Evolutionary conservation across 176 grass and related monocot species (phyloP), one percentile per base, ranked within the genome.

Genomic region (Pontederia paniculata): DNA sequence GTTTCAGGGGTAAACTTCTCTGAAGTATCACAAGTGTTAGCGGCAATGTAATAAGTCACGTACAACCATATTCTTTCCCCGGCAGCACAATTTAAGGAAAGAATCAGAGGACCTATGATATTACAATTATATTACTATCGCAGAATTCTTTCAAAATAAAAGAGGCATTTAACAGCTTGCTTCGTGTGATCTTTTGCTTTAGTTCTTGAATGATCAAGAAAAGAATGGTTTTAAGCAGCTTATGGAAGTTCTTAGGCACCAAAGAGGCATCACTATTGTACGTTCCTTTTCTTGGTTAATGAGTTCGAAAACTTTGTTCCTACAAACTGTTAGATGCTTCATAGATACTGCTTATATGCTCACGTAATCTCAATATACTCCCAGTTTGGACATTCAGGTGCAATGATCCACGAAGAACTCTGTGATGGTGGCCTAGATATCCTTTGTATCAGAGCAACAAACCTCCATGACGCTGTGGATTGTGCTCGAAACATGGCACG

Each of bases 341-440:
- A n/a, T n/a, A n/a, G n/a, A n/a, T n/a, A n/a, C 11, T 54, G 10
- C 7, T 37, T 37, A 37, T 37, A 6, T 37, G 28, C 28, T 37
- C 5, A 37, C 7, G 28, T 37, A 37, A 6, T 37, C 5, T 37
- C 28, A 37, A 17, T 12, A 9, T 58, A 15, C 17, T 42, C 56
- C 14, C 4, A 54, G 65, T 67, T 54, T 54, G 65, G 65, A 37
- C 44, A 31, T 12, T 54, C 65, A 45, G 50, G 65, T 23, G 50
- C 28, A 9, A 67, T 67, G 50, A 67, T 67, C 23, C 65, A 67
- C 5, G 22, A 45, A 19, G 54, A 31, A 21, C 18, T 54, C 21
- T 54, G 65, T 54, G 65, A 67, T 67, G 65, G 65, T 44, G 65
- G 65, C 13, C 65, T 67, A 13, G 11, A 21, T 54, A 54, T 67